Base-by-base conservation (phyloP, 1,284 basidiomycete species). In the Sanghuangporus weigelae region DNA sequence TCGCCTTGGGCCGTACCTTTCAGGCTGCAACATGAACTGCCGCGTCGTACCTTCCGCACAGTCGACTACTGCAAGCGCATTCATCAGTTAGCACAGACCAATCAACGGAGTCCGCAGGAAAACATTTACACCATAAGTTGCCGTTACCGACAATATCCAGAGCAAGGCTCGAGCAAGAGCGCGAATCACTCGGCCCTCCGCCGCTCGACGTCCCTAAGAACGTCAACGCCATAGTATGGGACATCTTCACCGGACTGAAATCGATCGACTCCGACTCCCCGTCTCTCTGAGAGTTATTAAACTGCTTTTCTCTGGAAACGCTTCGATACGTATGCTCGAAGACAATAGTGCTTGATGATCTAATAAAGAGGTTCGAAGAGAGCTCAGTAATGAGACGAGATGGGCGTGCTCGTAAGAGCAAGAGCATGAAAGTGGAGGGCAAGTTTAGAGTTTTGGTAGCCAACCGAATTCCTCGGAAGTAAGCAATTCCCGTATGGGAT, bases 1-100 rank as follows among this genome's bases (percentile, higher is more conserved):
- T 38, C 72, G 63, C 26, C 71, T 71, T 35, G 68, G 62, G 16
- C 72, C 72, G 16, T 69, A 66, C 16, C 68, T 68, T 16, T 73
- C 70, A 42, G 77, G 72, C 72, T 82, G 75, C 67, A 79, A 69
- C 68, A 77, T 71, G 75, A 92, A 81, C 67, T 90, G 86, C 55
- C 83, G 81, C 19, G 85, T 79, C 2, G 94, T 95, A 8, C 92
- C 93, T 74, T 96, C 93, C 12, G 91, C 92, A 68, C 89, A 90
- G 71, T 96, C 93, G 57, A 96, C 84, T 81, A 96, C 92, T 93
- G 57, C 19, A 31, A 21, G 21, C 56, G 46, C 50, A 19, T 19
- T 6, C 14, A 51, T 50, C 39, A 11, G 55, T 51, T 39, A 63
- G 55, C 50, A 59, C 31, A 19, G 42, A 7, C 11, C 10, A 36